phyloP scores from a whole-genome alignment of 306 rosid genomes.

The Canavalia ensiformis region DNA sequence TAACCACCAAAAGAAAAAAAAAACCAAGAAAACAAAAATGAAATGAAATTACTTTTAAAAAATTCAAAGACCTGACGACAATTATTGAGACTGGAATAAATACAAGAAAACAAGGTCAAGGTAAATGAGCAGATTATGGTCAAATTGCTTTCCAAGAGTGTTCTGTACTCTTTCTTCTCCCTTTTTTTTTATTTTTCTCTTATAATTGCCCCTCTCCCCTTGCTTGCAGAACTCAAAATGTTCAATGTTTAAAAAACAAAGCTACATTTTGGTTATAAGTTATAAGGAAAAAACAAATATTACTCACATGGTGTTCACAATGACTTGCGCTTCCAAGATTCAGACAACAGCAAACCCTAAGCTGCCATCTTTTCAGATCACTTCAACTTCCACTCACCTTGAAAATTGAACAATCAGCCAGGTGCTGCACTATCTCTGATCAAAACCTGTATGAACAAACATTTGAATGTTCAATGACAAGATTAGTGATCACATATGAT shows the following conservation, averaged over 20 bases:
- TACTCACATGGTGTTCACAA: slow-evolving; percentile 60
- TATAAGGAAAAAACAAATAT: slow-evolving; percentile 55
- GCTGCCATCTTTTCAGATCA: slow-evolving; percentile 52
- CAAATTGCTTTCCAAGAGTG: slow-evolving; percentile 47
- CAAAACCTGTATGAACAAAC: slow-evolving; percentile 64
- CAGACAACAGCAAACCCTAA: slow-evolving; percentile 48
- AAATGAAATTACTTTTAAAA: slow-evolving; percentile 23
- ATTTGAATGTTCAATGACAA: slow-evolving; percentile 35
- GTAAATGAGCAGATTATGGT: slow-evolving; percentile 51
- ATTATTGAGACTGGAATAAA: slow-evolving; percentile 45
- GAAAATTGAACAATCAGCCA: slow-evolving; percentile 40
- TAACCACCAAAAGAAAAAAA: slow-evolving; percentile 13
- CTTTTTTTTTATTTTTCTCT: slow-evolving; percentile 25
- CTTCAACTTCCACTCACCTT: slow-evolving; percentile 50
- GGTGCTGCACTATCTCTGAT: slow-evolving; percentile 62
- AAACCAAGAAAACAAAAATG: slow-evolving; percentile 32
- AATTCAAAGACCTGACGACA: slow-evolving; percentile 46
- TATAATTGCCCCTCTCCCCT: slow-evolving; percentile 28
- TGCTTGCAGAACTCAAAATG: slow-evolving; percentile 49
- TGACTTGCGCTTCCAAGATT: slow-evolving; percentile 52
- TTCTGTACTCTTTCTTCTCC: slow-evolving; percentile 12
- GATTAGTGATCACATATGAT: not conserved
- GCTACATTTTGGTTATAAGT: slow-evolving; percentile 54
- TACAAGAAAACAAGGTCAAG: slow-evolving; percentile 51
- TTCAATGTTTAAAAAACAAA: slow-evolving; percentile 45